Evolutionary conservation across 495 filamentous ascomycete species (phyloP).

Genomic region (Penicillium daleae): DNA sequence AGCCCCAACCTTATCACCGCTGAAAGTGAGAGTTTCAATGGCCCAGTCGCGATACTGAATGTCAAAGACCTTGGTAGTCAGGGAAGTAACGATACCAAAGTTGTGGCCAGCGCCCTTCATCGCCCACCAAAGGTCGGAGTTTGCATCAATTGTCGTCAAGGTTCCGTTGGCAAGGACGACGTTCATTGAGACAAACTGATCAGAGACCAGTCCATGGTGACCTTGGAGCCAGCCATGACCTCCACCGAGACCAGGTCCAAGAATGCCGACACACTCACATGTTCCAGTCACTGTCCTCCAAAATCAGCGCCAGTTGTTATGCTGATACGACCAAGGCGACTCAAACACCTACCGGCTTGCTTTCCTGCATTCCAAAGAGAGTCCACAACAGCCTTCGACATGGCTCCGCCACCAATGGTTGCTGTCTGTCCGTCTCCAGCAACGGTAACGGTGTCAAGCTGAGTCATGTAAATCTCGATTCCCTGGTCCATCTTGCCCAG

Average conservation of each 20-base stretch:
- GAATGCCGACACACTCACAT: constrained; percentile 58
- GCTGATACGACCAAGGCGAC: neutral
- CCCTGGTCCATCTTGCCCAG: constrained; percentile 50
- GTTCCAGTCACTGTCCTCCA: constrained; percentile 47
- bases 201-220: constrained; percentile 60
- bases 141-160: constrained; percentile 36
- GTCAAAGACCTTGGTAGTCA: constrained; percentile 53
- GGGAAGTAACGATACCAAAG: constrained; percentile 61
- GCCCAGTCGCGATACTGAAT: constrained; percentile 43
- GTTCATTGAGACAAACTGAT: constrained; percentile 56
- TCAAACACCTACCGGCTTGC: constrained; percentile 16
- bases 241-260: constrained; percentile 63
- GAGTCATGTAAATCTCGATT: constrained; percentile 50
- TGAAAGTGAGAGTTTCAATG: constrained; percentile 51
- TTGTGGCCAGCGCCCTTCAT: constrained; percentile 64
- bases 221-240: constrained; percentile 65
- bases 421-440: constrained; percentile 48
- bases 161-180: constrained; percentile 62
- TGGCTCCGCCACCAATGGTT: constrained; percentile 55
- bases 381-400: constrained; percentile 34
- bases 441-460: constrained; percentile 47
- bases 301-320: neutral
- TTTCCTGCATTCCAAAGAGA: constrained; percentile 35
- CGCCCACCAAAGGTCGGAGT: constrained; percentile 59
- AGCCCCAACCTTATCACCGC: constrained; percentile 50